phyloP scores from a whole-genome alignment of 2,329 filamentous ascomycete genomes.

The Pseudocercospora eumusae region DNA sequence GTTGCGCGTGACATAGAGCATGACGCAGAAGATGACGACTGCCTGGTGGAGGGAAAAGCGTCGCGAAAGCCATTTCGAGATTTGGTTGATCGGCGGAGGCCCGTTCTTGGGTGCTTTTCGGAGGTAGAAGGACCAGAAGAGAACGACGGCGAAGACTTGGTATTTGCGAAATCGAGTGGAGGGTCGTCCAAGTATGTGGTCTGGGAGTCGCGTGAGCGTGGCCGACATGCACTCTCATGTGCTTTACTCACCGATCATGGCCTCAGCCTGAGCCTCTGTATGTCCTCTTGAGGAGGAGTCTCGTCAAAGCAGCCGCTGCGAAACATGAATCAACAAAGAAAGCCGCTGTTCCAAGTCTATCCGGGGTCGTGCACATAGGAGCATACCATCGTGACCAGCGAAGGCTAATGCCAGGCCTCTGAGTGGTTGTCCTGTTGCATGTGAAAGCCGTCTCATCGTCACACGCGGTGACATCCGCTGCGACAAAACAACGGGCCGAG shows the following conservation, averaged over 20 bases:
- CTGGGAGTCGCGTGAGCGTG: constrained; percentile 14
- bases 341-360: not conserved
- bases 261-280: not conserved
- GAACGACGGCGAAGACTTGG: constrained; percentile 77
- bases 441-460: constrained; percentile 10
- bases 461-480: not conserved
- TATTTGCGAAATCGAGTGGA: constrained; percentile 33
- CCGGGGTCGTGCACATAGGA: constrained; percentile 3
- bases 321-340: not conserved
- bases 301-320: not conserved
- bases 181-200: constrained; percentile 31
- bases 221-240: not conserved
- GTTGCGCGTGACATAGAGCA: constrained; percentile 87
- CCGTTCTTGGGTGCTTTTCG: constrained; percentile 83
- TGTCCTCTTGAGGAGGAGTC: not conserved
- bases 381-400: constrained; percentile 10
- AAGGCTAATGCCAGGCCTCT: constrained; percentile 3
- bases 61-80: constrained; percentile 71
- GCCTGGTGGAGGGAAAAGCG: constrained; percentile 87
- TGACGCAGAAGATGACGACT: constrained; percentile 81
- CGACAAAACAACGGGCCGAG: not conserved
- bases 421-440: constrained; percentile 1
- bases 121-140: constrained; percentile 88
- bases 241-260: not conserved
- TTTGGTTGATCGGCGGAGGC: constrained; percentile 67